These are phyloP conservation scores for Pseudopyrenochaeta lycopersici DNA, from an alignment of 2,329 filamentous ascomycete genomes.

Conservation along the genomic window DNA sequence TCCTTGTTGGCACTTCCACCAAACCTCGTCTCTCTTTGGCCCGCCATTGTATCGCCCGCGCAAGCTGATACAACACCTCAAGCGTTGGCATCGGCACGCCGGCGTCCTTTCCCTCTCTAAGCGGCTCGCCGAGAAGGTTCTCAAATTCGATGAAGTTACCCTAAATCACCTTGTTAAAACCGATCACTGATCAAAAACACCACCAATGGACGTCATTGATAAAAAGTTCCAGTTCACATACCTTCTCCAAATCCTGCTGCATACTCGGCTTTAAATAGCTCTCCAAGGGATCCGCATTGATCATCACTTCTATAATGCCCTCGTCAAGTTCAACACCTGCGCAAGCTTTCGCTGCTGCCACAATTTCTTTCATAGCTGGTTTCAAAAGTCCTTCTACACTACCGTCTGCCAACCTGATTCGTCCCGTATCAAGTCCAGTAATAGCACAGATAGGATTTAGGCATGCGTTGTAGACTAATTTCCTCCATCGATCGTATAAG, in stretches of 20 bases:
- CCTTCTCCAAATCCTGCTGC: constrained; percentile 63
- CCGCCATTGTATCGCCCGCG: constrained; percentile 60
- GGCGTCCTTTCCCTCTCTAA: constrained; percentile 59
- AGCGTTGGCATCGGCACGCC: constrained; percentile 63
- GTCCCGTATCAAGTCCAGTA: constrained; percentile 60
- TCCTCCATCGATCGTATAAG: constrained; percentile 57
- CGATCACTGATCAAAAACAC: neutral
- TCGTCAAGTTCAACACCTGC: constrained; percentile 55
- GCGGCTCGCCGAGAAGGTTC: constrained; percentile 65
- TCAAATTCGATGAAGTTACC: constrained; percentile 66
- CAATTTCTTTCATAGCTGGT: constrained; percentile 65
- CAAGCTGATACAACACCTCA: constrained; percentile 58
- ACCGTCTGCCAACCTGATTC: constrained; percentile 58
- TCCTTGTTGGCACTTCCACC: constrained; percentile 33
- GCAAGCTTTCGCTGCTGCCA: constrained; percentile 54
- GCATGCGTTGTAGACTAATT: constrained; percentile 62
- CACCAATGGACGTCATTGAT: neutral
- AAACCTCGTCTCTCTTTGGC: constrained; percentile 57
- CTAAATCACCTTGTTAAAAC: constrained; percentile 25
- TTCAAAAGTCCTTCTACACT: constrained; percentile 59
- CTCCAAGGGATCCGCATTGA: constrained; percentile 60
- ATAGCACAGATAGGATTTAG: constrained; percentile 64
- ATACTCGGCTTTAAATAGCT: constrained; percentile 64
- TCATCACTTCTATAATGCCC: constrained; percentile 55
- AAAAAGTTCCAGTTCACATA: constrained; percentile 10